Base-by-base conservation (phyloP, 106 monocot species). In the Phalaenopsis equestris region DNA sequence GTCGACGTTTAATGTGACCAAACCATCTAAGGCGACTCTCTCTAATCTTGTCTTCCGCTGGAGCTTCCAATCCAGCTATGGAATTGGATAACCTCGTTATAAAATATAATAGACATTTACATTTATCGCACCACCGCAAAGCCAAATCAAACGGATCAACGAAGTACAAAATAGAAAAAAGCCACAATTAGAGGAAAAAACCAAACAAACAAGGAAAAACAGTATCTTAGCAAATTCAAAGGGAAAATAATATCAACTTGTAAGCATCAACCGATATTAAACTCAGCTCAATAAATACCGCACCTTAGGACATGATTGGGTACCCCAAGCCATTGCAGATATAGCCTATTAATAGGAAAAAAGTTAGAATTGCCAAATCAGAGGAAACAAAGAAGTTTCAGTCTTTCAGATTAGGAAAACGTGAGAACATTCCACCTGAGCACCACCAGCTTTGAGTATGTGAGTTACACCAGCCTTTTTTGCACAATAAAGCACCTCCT, bases 241-340 rank as follows among this genome's bases (percentile, higher is more conserved):
- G 23, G 8, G 21, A 21, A 43, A 75, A 49, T 24, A 76, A 48
- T 18, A n/a, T 49, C 12, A 52, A 49, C 21, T 2, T 39, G 3
- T 39, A 39, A 70, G 38, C 39, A 70, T 39, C 37, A 70, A 15
- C 2, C 4, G 8, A 65, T 8, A 65, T 65, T 65, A 65, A 65
- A 61, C 36, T 30, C 2, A 45, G 19, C 16, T 74, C 74, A 43
- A 42, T 74, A 24, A 23, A 76, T 24, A 49, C n/a, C 36, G 23
- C 83, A 99, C 98, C 98, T 99, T 99, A 76, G 98, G 98, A 81
- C 98, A 99, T 41, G 94, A 93, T 55, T 61, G 39, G 75, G 93
- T 99, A 55, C 98, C 94, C 98, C 98, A 99, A 78, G 94, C 94
- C 98, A 99, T 99, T 15, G 94, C 94, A 82, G 95, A 82, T 30